Evolutionary conservation across 116 monocot species (phyloP), one percentile per base, ranked within the genome.

Genomic region (Cymodocea nodosa): DNA sequence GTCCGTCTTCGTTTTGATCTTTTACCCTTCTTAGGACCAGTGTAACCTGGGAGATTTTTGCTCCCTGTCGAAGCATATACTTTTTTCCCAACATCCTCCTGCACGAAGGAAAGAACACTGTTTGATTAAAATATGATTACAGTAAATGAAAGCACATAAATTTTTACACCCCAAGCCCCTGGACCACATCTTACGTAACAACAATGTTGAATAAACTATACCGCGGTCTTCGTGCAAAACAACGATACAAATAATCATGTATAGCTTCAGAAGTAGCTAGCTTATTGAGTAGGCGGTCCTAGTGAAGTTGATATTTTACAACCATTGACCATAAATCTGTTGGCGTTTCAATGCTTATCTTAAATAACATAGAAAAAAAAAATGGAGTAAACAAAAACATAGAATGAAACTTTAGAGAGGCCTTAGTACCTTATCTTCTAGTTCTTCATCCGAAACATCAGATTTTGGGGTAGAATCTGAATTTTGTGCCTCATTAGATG

Each of bases 1-100:
- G 76, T 72, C 10, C 94, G 82, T 78, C 86, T 94, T 53, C 87
- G 58, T 68, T 94, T 94, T 64, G 89, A 94, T 79, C 86, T 82
- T 70, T 94, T 87, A 16, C 94, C 83, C 72, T 80, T 94, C 72
- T 72, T 78, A 3, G 78, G 78, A 23, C 76, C 76, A 10, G 84
- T 75, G 39, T 82, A 82, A 34, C 74, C 62, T 68, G 86, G 84
- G 60, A 82, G 66, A 25, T 75, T 77, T 68, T 94, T 89, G 70
- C 55, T 75, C 34, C 67, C 71, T 60, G 71, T 71, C 34, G 94
- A 78, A 37, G 72, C 62, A 65, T 78, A 84, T 20, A 72, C 78
- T 55, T 84, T 73, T 62, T 86, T 81, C 22, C 56, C 58, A 8
- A 37, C 76, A 63, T 78, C 83, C 50, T 71, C 67, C 80, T 84